A percentile compares a stretch with the other conserved stretches of the same genome.
These are phyloP conservation scores for Smittium mucronatum DNA, from an alignment of 371 early-diverging fungal species.

Conservation along the genomic window DNA sequence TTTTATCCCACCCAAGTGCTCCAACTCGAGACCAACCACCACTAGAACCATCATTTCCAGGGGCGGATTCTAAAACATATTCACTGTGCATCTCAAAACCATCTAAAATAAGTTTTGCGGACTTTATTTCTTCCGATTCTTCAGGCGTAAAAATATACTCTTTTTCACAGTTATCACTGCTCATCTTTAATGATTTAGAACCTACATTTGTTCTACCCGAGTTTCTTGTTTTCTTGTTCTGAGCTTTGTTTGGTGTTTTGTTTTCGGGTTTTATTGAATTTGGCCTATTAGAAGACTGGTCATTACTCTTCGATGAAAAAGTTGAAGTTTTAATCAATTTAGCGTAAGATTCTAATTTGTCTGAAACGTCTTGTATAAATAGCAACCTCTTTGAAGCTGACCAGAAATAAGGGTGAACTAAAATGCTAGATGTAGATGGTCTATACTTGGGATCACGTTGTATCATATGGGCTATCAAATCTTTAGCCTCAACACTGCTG, in stretches of 20 bases:
- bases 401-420: conserved; percentile 94
- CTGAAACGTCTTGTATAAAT: conserved; percentile 89
- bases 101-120: conserved; percentile 22
- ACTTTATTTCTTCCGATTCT: neutral
- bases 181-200: neutral
- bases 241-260: neutral
- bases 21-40: conserved; percentile 8
- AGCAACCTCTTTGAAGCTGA: conserved; percentile 57
- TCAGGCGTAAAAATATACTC: conserved; percentile 12
- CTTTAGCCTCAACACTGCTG: conserved; percentile 66
- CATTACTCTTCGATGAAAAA: neutral
- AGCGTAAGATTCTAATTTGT: conserved; percentile 81
- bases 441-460: conserved; percentile 55
- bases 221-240: conserved; percentile 15
- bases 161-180: neutral
- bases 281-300: neutral
- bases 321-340: conserved; percentile 27
- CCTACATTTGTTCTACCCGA: conserved; percentile 17
- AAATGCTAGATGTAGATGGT: conserved; percentile 56
- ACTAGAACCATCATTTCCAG: neutral
- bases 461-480: conserved; percentile 83
- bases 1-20: conserved; percentile 62
- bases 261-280: conserved; percentile 3
- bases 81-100: conserved; percentile 28
- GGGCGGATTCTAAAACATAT: conserved; percentile 14